A percentile compares a stretch with the other conserved stretches of the same genome.
Conservation (phyloP, 768 basidiomycete species). For the Coprinopsis marcescibilis region DNA sequence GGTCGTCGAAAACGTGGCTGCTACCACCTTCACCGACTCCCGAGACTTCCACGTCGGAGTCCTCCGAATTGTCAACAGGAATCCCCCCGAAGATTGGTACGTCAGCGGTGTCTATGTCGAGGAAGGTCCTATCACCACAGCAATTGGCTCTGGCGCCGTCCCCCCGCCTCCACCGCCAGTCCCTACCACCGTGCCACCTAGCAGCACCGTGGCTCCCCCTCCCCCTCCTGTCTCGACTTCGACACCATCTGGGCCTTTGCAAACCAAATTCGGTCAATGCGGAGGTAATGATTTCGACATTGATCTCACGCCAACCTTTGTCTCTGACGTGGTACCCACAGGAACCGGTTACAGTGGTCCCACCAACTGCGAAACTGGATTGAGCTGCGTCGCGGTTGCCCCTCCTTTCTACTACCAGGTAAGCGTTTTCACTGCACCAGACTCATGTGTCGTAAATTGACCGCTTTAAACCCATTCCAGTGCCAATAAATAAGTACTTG, state of each 20-base stretch:
- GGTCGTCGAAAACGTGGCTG: constrained; percentile 42
- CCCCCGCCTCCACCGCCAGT: constrained; percentile 13
- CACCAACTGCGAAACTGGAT: constrained; percentile 36
- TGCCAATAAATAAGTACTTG: constrained; percentile 17
- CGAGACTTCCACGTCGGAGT: constrained; percentile 60
- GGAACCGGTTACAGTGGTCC: constrained; percentile 43
- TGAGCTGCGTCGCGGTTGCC: constrained; percentile 40
- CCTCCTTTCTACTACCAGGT: constrained; percentile 53
- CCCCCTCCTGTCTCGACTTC: constrained; percentile 21
- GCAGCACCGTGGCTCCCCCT: constrained; percentile 17
- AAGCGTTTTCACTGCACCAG: constrained; percentile 9
- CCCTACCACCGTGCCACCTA: constrained; percentile 16
- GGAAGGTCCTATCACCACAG: constrained; percentile 48
- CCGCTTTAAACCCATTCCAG: constrained; percentile 3
- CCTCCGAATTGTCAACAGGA: constrained; percentile 45
- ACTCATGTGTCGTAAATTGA: not conserved
- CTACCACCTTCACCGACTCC: constrained; percentile 52
- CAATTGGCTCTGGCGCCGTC: constrained; percentile 32
- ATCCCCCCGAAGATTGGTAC: constrained; percentile 50
- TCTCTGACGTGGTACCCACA: too few relatives aligned
- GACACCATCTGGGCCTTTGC: constrained; percentile 30
- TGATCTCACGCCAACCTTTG: too few relatives aligned
- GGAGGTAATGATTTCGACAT: too few relatives aligned
- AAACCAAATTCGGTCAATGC: constrained; percentile 48
- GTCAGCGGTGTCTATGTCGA: constrained; percentile 59